Base-by-base conservation (phyloP, 2,329 filamentous ascomycete genomes). In the Capronia coronata region DNA sequence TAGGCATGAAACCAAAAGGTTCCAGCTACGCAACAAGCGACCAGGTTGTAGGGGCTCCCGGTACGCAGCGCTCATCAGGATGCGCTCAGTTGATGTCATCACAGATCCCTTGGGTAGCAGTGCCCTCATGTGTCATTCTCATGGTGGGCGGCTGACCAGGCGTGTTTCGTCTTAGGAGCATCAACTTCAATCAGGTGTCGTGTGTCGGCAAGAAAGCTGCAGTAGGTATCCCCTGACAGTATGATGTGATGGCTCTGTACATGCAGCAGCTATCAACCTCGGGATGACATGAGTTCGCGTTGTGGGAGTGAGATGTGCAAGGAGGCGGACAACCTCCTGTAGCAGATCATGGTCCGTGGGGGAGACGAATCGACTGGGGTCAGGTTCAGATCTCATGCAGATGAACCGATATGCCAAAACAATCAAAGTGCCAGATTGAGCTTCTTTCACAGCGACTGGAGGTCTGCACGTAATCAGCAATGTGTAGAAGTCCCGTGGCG, bases 281-380 rank as follows among this genome's bases (percentile, higher is more conserved):
- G 22, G 16, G n/a, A 55, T 48, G 14, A 21, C 46, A 44, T 47
- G 52, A 49, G 42, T 19, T 16, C 14, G 9, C n/a, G 22, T 35
- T 35, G 11, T 7, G 8, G 27, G 22, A 8, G 2, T 6, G 22
- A 27, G 4, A 9, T 41, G 16, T 32, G 7, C 29, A 11, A 32
- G 29, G 38, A 43, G 4, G 5, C n/a, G 21, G 11, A 14, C n/a
- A 29, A 27, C 14, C 51, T 42, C 44, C 42, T 49, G 52, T 55
- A 27, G 43, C 52, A 55, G 41, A 29, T 46, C 8, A 22, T 42
- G 45, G 48, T 42, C 22, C 14, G 23, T 13, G 46, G 14, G 11
- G 46, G 19, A 22, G 25, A 43, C 39, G 46, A 48, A 49, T 42
- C n/a, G n/a, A n/a, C n/a, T 52, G 49, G 52, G 42, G 23, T 19